Conservation (phyloP, 2,329 filamentous ascomycete genomes). For the Tolypocladium inflatum region DNA sequence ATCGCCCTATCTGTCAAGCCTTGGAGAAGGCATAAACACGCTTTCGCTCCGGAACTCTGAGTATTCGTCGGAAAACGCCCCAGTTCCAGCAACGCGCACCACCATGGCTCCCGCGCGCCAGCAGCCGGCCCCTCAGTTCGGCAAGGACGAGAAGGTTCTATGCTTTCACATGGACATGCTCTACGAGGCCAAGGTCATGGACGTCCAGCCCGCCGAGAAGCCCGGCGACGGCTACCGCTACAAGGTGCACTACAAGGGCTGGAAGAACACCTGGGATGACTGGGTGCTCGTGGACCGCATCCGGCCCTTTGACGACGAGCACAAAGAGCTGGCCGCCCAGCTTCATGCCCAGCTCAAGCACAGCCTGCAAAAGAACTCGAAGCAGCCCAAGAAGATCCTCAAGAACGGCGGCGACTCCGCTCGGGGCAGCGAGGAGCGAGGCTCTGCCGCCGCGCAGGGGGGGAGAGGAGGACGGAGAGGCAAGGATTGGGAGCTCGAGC, state of each 20-base stretch:
- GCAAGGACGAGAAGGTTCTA: constrained; percentile 85
- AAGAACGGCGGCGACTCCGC: constrained; percentile 37
- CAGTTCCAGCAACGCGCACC: neutral
- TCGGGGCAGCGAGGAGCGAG: constrained; percentile 70
- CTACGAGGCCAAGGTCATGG: constrained; percentile 93
- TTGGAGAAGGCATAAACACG: neutral
- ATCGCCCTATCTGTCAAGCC: neutral
- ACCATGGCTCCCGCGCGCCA: constrained; percentile 33
- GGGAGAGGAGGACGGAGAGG: constrained; percentile 63
- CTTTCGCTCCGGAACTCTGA: neutral
- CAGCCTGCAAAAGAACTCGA: constrained; percentile 41
- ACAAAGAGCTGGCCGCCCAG: constrained; percentile 76
- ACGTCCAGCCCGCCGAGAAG: constrained; percentile 61
- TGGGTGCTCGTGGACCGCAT: constrained; percentile 93
- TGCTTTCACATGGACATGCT: constrained; percentile 97
- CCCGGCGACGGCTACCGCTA: constrained; percentile 67
- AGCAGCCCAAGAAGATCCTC: constrained; percentile 41
- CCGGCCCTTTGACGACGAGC: constrained; percentile 89
- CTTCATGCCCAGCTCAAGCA: constrained; percentile 59
- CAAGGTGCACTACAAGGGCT: constrained; percentile 96
- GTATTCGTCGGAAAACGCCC: neutral
- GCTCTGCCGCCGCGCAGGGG: constrained; percentile 49
- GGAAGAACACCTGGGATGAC: constrained; percentile 99
- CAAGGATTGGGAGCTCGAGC: constrained; percentile 75
- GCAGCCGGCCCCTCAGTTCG: constrained; percentile 36